Percentiles rank a stretch among this genome's conserved stretches.
phyloP scores from a whole-genome alignment of 2,329 filamentous ascomycete species.

The Shiraia sp. region DNA sequence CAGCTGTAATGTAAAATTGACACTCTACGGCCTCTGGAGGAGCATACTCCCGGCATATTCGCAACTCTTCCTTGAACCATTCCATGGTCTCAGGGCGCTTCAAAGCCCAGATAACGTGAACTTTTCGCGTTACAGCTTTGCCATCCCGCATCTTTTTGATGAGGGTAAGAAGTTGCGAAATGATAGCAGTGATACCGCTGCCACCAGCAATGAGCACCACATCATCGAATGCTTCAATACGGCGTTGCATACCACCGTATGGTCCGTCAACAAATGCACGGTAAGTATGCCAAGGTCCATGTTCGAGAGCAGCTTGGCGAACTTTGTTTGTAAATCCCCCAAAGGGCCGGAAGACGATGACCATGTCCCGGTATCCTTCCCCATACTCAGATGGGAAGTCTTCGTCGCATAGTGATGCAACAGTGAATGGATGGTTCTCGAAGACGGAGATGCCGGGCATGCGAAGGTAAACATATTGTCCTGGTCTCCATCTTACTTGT shows the following conservation, averaged over 20 bases:
- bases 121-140: conserved; percentile 87
- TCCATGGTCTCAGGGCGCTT: conserved; percentile 92
- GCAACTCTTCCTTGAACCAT: conserved; percentile 94
- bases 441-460: conserved; percentile 91
- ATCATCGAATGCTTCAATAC: conserved; percentile 89
- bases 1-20: conserved; percentile 90
- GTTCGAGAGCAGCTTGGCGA: conserved; percentile 78
- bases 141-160: conserved; percentile 96
- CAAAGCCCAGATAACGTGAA: conserved; percentile 92
- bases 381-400: conserved; percentile 93
- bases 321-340: conserved; percentile 87
- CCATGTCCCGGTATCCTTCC: conserved; percentile 83
- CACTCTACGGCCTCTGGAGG: conserved; percentile 87
- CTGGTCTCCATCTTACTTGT: conserved; percentile 88
- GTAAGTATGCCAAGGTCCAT: conserved; percentile 90
- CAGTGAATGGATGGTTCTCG: conserved; percentile 95
- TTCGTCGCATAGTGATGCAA: conserved; percentile 87
- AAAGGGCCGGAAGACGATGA: conserved; percentile 89
- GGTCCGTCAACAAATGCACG: conserved; percentile 91
- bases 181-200: conserved; percentile 90
- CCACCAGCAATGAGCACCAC: conserved; percentile 92
- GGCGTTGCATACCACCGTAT: conserved; percentile 90
- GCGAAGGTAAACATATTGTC: conserved; percentile 91
- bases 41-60: conserved; percentile 87
- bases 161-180: conserved; percentile 88